These are phyloP conservation scores for Ceratocystis ficicola DNA, from an alignment of 2,329 filamentous ascomycete genomes.

Conservation along the genomic window DNA sequence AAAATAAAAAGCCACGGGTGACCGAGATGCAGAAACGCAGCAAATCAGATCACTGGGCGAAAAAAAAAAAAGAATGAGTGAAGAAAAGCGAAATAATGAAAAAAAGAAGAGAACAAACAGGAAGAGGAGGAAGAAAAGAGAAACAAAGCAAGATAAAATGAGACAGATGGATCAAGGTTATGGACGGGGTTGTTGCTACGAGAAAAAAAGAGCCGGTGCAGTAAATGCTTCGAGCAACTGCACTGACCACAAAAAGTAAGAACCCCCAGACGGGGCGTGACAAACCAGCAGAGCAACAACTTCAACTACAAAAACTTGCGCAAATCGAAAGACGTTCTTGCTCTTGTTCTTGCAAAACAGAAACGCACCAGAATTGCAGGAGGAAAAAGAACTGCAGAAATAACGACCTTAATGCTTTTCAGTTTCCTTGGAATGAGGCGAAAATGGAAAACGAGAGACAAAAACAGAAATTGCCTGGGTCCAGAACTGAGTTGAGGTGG, in stretches of 20 bases:
- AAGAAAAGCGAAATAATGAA: constrained; percentile 25
- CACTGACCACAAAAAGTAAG: constrained; percentile 4
- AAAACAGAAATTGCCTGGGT: constrained; percentile 10
- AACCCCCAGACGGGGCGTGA: constrained; percentile 2
- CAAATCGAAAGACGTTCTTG: neutral
- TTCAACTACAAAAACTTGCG: neutral
- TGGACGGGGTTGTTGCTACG: constrained; percentile 4
- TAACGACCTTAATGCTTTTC: no score
- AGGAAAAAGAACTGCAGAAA: neutral
- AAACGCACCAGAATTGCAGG: neutral
- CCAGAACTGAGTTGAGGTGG: neutral
- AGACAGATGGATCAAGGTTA: neutral
- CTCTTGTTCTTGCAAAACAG: neutral
- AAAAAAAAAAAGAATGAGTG: constrained; percentile 22
- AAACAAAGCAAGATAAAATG: constrained; percentile 24
- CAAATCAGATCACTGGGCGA: constrained; percentile 5
- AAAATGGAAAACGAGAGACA: constrained; percentile 4
- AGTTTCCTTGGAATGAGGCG: neutral
- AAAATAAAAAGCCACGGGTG: neutral
- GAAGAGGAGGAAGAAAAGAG: constrained; percentile 17
- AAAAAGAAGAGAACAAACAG: constrained; percentile 23
- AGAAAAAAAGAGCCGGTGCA: constrained; percentile 4
- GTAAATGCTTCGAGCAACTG: constrained; percentile 9
- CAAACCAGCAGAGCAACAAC: neutral
- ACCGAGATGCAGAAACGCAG: neutral